Evolutionary conservation across 108 stramenopile genomes (phyloP), one percentile per base, ranked within the genome.

Genomic region (Nitzschia inconspicua): DNA sequence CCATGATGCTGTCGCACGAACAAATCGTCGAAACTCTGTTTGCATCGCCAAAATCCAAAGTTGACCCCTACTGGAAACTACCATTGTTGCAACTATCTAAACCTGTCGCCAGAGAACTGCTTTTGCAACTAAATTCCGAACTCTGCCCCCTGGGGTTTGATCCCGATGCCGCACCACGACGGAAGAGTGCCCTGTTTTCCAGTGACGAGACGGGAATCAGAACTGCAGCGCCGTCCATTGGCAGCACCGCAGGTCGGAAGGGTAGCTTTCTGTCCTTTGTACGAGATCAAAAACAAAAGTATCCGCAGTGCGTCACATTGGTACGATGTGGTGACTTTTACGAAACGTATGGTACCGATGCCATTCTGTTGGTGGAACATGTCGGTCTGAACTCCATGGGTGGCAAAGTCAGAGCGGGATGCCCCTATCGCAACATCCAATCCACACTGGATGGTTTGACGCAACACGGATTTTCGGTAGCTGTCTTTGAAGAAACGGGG

Each of bases 301-400:
- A 82, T 54, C 70, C 77, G 10, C 66, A 85, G 14, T 63, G 63
- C 28, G 66, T 89, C 0, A 44, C 96, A 9, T 72, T 98, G 11
- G 76, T 87, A 8, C 76, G 95, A 18, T 91, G 94, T 23, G 97
- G 97, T 10, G 97, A 98, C 66, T 98, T 98, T 72, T 98, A 96
- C 60, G 97, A 98, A 80, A 83, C 94, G 4, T 96, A 78, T 65
- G 97, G 97, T n/a, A 49, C 95, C 6, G 97, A 98, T 78, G 95
- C 96, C 0, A 62, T 97, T 34, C 53, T 98, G 69, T 70, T 98
- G 28, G 84, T 98, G 34, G 93, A 97, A 47, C 89, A 96, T 66
- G 85, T 84, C 23, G 97, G 97, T 14, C 66, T 98, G 50, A 98
- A 98, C 58, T 73, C 92, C n/a, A 98, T 98, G 97, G 97, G 75